Percentiles rank a stretch among this genome's conserved stretches.
Conservation (phyloP, 768 basidiomycete species). For the Leucosporidium creatinivorum region DNA sequence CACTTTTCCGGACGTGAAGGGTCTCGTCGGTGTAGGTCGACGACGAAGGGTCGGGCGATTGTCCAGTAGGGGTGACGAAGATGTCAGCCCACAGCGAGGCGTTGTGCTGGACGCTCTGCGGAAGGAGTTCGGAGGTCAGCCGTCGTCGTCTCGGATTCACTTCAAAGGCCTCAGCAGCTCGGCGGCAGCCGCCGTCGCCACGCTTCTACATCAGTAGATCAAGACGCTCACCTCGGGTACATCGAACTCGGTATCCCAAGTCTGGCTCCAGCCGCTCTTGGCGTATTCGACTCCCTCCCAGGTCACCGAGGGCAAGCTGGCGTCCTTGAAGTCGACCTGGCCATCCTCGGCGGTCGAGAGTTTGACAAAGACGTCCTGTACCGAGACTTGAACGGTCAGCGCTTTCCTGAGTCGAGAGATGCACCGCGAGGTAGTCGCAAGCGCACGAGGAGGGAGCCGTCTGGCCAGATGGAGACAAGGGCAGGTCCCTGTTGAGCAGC, state of each 20-base stretch:
- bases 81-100: constrained; percentile 77
- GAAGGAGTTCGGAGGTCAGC: no score
- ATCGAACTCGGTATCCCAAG: constrained; percentile 27
- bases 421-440: neutral
- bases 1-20: constrained; percentile 68
- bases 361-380: constrained; percentile 17
- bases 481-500: neutral
- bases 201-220: constrained; percentile 17
- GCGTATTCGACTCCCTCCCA: constrained; percentile 29
- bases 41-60: constrained; percentile 58
- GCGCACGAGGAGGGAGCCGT: neutral
- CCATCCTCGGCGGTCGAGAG: constrained; percentile 21
- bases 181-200: neutral
- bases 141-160: no score
- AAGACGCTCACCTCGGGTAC: constrained; percentile 18
- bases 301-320: constrained; percentile 4
- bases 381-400: neutral
- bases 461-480: neutral
- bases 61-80: constrained; percentile 60
- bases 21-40: constrained; percentile 52
- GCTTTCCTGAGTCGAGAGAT: neutral
- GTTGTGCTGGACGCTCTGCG: constrained; percentile 66
- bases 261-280: constrained; percentile 7
- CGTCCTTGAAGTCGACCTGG: constrained; percentile 15
- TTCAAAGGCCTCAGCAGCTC: neutral